A percentile compares a stretch with the other conserved stretches of the same genome.
Conservation (phyloP, 306 rosid genomes). For the Crataegus laevigata region DNA sequence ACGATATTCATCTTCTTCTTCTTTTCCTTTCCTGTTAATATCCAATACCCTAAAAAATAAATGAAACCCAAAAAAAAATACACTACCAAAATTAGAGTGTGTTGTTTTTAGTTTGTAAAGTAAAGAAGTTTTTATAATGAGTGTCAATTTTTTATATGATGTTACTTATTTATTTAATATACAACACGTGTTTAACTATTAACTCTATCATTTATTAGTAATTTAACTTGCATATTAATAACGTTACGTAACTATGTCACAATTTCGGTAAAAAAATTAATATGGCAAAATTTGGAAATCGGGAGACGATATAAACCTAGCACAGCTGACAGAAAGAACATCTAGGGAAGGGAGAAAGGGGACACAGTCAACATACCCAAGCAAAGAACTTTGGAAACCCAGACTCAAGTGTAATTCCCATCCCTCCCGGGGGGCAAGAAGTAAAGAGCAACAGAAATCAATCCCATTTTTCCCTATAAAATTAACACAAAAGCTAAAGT, state of each 20-base stretch:
- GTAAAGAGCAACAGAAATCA: constrained; percentile 58
- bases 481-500: constrained; percentile 70
- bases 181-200: no score
- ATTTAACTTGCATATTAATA: no score
- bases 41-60: neutral
- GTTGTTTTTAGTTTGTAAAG: neutral
- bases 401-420: constrained; percentile 56
- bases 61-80: neutral
- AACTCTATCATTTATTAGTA: neutral
- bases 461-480: constrained; percentile 50
- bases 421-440: constrained; percentile 37
- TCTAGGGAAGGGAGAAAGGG: constrained; percentile 84
- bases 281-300: neutral
- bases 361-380: constrained; percentile 29
- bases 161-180: no score
- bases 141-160: fast-evolving
- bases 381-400: constrained; percentile 46
- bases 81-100: neutral
- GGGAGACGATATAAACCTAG: neutral
- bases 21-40: no score
- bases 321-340: constrained; percentile 54
- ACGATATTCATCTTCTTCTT: no score
- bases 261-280: neutral
- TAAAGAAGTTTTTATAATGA: no score
- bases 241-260: no score